Evolutionary conservation across 106 monocot genomes (phyloP), one percentile per base, ranked within the genome.

Genomic region (Apostasia shenzhenica): DNA sequence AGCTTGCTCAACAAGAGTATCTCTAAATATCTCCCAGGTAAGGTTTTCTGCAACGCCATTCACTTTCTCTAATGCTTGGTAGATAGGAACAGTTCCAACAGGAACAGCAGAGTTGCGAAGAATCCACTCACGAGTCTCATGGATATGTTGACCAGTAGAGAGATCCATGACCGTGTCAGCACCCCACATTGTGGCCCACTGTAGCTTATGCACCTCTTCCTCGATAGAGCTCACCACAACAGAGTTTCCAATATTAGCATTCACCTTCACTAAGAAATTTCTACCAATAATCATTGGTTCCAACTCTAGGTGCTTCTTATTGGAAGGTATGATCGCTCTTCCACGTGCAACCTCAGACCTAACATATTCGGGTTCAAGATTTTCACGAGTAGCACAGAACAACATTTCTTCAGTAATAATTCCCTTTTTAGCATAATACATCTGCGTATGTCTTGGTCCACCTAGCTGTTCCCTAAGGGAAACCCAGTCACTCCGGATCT

Each of bases 331-430:
- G 41, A 90, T 90, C 54, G 90, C 90, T 73, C 90, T 83, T 57
- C 90, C 95, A 66, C 92, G 84, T 45, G 91, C 95, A 57, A 95
- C 89, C 77, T 95, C 95, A 41, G 95, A 88, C 41, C 88, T 73
- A 11, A 95, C 86, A 70, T 89, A 95, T 76, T 95, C 92, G 14
- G 95, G 92, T 4, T 82, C 84, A 70, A 95, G 92, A 37, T 83
- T 89, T 75, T 95, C 95, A 58, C 95, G 83, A 56, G 78, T 66
- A 13, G 95, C 92, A 77, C 91, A 95, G 69, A 76, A 95, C 66
- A 92, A 45, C 95, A 95, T 95, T 65, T 95, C 95, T 75, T 95
- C 95, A 14, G 91, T 92, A 79, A 95, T 81, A 61, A 95, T 82
- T 67, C 89, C 95, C 63, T 89, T 77, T 75, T 92, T 95, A 45